Evolutionary conservation across 2,329 filamentous ascomycete genomes (phyloP).

Genomic region (Colletotrichum agaves): DNA sequence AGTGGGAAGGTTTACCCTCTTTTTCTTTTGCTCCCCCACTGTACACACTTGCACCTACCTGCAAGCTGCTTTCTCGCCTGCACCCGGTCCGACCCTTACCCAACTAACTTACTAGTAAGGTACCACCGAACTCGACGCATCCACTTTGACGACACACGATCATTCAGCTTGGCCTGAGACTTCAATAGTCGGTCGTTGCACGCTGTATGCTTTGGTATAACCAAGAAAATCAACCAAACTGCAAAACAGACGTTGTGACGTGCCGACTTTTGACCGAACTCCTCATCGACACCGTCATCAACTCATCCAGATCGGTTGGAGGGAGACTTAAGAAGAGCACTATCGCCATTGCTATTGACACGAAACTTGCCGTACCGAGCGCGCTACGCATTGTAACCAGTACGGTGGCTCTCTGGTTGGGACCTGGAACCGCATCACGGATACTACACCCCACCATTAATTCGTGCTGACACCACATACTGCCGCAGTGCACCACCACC

Average conservation of each 20-base stretch:
- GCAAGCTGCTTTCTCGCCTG: conserved; percentile 16
- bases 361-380: not conserved
- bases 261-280: no score
- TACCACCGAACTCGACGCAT: not conserved
- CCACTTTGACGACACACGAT: conserved; percentile 2
- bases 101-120: not conserved
- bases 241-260: no score
- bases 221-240: no score
- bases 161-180: not conserved
- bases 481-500: not conserved
- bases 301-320: no score
- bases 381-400: not conserved
- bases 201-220: no score
- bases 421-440: not conserved
- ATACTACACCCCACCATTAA: not conserved
- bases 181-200: not conserved
- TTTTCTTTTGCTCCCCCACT: no score
- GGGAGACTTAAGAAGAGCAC: no score
- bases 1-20: no score
- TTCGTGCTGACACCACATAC: not conserved
- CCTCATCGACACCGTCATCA: no score
- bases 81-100: conserved; percentile 19
- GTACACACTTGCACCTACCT: conserved; percentile 7
- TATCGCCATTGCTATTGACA: not conserved
- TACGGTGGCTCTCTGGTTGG: not conserved